Base-by-base conservation (phyloP, 768 basidiomycete genomes). In the Naganishia friedmannii region DNA sequence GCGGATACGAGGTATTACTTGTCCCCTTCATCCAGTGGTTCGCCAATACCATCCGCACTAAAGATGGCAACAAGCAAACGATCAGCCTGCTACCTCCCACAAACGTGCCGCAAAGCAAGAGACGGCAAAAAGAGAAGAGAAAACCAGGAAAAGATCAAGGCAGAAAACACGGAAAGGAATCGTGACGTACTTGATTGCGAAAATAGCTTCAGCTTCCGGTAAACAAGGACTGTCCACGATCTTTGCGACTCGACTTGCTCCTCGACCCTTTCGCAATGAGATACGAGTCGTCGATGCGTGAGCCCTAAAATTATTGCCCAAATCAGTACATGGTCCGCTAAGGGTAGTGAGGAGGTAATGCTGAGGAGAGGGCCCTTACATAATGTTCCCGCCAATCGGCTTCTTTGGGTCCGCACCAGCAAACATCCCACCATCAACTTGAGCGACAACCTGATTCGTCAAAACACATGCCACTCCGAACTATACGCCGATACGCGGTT, bases 381-480 rank as follows among this genome's bases (percentile, higher is more conserved):
- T 90, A 77, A 99, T 99, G 81, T 99, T 99, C 28, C 60, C 60
- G 37, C 60, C 60, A 42, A 99, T 95, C 19, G 96, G 96, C 82
- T 99, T 99, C 85, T 96, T 95, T 82, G 93, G 90, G 76, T 96
- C 87, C 48, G 89, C 89, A 72, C 91, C 92, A 23, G 92, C 91
- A 15, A 90, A 90, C 57, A 92, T 92, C 3, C 90, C 87, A 32
- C 92, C 93, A 79, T 99, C 96, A 1, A 96, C 95, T 69, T 88
- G 94, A n/a, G 96, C 97, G 87, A 99, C 96, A 74, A 99, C 96
- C 81, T 99, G 96, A 80, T 99, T 99, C 4, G 92, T 91, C 51
- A 97, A 89, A 13, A 99, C 93, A 28, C 98, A 95, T 3, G 96
- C 96, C 58, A 98, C 91, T 32, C 96, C 96, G 77, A 92, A 99